Conservation (phyloP, 1,284 basidiomycete genomes). For the Malassezia sp. region DNA sequence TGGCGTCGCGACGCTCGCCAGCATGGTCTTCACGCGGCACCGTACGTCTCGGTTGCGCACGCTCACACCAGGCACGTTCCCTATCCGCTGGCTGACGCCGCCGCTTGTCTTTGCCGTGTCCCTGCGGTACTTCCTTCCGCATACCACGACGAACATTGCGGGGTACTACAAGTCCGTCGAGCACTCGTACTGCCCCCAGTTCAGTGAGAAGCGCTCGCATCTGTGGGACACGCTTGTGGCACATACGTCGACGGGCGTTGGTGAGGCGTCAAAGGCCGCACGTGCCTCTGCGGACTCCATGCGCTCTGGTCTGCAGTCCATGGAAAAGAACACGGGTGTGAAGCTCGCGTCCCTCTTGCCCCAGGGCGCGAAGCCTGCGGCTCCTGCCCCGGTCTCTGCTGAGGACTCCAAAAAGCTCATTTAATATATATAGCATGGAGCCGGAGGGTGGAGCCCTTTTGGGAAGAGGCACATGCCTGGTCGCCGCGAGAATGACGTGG, state of each 20-base stretch:
- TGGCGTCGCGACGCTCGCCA: constrained; percentile 72
- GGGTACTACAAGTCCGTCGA: constrained; percentile 34
- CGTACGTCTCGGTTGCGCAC: constrained; percentile 50
- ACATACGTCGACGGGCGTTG: too few relatives aligned
- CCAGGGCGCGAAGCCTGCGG: neutral
- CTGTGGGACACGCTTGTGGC: constrained; percentile 4
- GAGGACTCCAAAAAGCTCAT: constrained; percentile 5
- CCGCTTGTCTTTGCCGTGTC: constrained; percentile 32
- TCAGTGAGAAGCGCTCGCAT: constrained; percentile 22
- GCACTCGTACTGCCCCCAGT: constrained; percentile 18
- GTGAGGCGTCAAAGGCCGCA: too few relatives aligned
- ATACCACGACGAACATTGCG: constrained; percentile 30
- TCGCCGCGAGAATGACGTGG: too few relatives aligned
- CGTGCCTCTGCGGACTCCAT: too few relatives aligned
- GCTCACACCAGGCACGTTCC: constrained; percentile 20
- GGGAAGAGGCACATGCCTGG: too few relatives aligned
- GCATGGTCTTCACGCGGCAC: constrained; percentile 70
- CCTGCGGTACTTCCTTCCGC: constrained; percentile 42
- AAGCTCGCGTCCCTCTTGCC: constrained; percentile 22
- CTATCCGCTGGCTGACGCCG: constrained; percentile 41
- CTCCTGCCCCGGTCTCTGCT: neutral
- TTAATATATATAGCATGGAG: too few relatives aligned
- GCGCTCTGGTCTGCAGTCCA: constrained; percentile 19
- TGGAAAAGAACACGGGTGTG: constrained; percentile 34
- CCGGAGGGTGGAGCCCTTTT: too few relatives aligned